A percentile compares a stretch with the other conserved stretches of the same genome.
phyloP scores from a whole-genome alignment of 257 asterid genomes.

The Scutellaria barbata region DNA sequence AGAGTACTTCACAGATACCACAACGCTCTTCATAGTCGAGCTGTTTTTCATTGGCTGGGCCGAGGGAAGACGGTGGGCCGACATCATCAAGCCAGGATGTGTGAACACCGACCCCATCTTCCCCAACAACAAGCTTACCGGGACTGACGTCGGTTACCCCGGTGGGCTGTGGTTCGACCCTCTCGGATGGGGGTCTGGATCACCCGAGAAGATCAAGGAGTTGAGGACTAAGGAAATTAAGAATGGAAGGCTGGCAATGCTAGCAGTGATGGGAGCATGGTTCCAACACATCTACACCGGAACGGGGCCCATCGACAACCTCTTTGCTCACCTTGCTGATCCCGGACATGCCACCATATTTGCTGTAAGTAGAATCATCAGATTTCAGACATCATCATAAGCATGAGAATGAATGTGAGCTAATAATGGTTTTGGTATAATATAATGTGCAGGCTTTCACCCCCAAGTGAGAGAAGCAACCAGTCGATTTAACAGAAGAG shows the following conservation, averaged over 20 bases:
- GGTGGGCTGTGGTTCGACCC: conserved; percentile 99
- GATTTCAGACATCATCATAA: background rate
- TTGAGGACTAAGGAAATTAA: conserved; percentile 96
- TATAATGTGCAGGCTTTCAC: conserved; percentile 71
- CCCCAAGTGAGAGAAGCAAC: conserved; percentile 62
- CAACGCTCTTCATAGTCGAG: conserved; percentile 83
- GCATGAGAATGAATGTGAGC: background rate
- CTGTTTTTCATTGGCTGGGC: conserved; percentile 97
- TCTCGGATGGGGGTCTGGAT: conserved; percentile 91
- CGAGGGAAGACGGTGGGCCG: conserved; percentile 99
- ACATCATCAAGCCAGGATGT: conserved; percentile 86
- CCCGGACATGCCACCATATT: conserved; percentile 95
- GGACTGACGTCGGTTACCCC: conserved; percentile 94
- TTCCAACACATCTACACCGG: conserved; percentile 98
- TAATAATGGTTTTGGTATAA: background rate
- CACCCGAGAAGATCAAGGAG: conserved; percentile 77
- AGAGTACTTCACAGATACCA: conserved; percentile 92
- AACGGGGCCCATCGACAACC: conserved; percentile 94
- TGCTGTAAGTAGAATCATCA: conserved; percentile 67
- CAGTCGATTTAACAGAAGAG: conserved; percentile 24
- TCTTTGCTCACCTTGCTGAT: conserved; percentile 96
- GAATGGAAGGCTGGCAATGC: conserved; percentile 93
- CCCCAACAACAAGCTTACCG: conserved; percentile 99
- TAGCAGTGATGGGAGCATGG: conserved; percentile 99
- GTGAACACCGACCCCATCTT: conserved; percentile 97